A percentile compares a stretch with the other conserved stretches of the same genome.
Evolutionary conservation across 2,329 filamentous ascomycete species (phyloP).

Genomic region (Ascochyta pisi): DNA sequence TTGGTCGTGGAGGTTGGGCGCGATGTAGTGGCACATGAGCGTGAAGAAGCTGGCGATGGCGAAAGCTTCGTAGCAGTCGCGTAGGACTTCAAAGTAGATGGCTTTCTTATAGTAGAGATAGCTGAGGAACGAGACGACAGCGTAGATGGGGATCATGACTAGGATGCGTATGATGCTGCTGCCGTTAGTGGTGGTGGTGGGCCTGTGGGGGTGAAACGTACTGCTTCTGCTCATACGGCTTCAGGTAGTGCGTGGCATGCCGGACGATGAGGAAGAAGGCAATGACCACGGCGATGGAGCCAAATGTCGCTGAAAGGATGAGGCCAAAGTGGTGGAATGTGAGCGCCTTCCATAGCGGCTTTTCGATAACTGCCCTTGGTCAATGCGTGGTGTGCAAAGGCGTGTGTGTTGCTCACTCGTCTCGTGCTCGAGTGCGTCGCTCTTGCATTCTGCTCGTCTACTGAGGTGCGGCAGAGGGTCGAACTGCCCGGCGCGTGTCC

Average conservation of each 20-base stretch:
- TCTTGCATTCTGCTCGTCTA: constrained; percentile 18
- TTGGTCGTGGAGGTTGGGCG: constrained; percentile 77
- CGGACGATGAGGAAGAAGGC: constrained; percentile 62
- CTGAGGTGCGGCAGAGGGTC: constrained; percentile 5
- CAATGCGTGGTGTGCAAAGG: not conserved
- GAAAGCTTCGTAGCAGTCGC: constrained; percentile 89
- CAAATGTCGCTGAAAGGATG: constrained; percentile 61
- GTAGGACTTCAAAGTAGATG: constrained; percentile 80
- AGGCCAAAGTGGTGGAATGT: constrained; percentile 66
- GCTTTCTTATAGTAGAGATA: constrained; percentile 77
- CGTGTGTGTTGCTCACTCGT: constrained; percentile 47
- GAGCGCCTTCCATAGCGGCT: constrained; percentile 59
- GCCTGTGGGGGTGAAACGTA: constrained; percentile 41
- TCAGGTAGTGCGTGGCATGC: constrained; percentile 67
- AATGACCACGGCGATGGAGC: constrained; percentile 57
- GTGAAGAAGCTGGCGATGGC: constrained; percentile 88
- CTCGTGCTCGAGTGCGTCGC: constrained; percentile 24
- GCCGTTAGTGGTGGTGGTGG: constrained; percentile 19
- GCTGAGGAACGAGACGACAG: constrained; percentile 74
- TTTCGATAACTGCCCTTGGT: constrained; percentile 50
- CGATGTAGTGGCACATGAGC: constrained; percentile 80
- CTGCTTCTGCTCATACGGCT: constrained; percentile 67
- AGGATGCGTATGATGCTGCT: constrained; percentile 82
- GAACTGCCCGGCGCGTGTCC: constrained; percentile 5
- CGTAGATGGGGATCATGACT: constrained; percentile 86